Evolutionary conservation across 2,329 filamentous ascomycete species (phyloP).

Genomic region (Lasiodiplodia sp.): DNA sequence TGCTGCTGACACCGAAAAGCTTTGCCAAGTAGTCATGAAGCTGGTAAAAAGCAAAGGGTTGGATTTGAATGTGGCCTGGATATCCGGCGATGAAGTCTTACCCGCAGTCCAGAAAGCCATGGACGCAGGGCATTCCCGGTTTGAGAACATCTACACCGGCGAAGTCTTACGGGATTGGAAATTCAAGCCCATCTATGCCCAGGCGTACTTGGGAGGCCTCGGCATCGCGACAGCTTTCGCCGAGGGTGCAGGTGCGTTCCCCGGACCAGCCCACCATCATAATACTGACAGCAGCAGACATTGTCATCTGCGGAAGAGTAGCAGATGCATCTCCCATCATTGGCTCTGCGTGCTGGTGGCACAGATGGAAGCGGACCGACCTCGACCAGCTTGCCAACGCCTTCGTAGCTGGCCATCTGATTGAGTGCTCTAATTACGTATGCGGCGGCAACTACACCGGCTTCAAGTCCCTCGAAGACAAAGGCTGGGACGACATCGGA

Average conservation of each 20-base stretch:
- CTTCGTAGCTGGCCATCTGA: slow-evolving; percentile 54
- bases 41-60: slow-evolving; percentile 38
- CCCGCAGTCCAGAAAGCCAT: slow-evolving; percentile 44
- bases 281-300: slow-evolving; percentile 38
- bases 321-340: slow-evolving; percentile 55
- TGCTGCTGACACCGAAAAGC: slow-evolving; percentile 41
- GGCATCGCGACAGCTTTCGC: slow-evolving; percentile 52
- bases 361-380: slow-evolving; percentile 50
- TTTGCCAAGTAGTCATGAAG: slow-evolving; percentile 38
- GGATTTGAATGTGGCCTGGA: slow-evolving; percentile 46
- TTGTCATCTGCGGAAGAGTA: slow-evolving; percentile 55
- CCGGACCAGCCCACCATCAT: background rate
- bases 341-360: slow-evolving; percentile 55
- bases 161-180: slow-evolving; percentile 46
- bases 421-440: slow-evolving; percentile 54
- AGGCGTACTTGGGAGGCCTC: slow-evolving; percentile 53
- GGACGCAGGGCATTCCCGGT: slow-evolving; percentile 45
- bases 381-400: slow-evolving; percentile 52
- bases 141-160: slow-evolving; percentile 50
- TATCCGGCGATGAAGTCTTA: slow-evolving; percentile 54
- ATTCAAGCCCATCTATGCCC: slow-evolving; percentile 46
- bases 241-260: slow-evolving; percentile 44
- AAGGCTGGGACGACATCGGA: slow-evolving; percentile 43
- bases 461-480: slow-evolving; percentile 49
- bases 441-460: slow-evolving; percentile 54